Percentiles rank a stretch among this genome's conserved stretches.
These are phyloP conservation scores for Pseudogymnoascus sp. DNA, from an alignment of 2,329 filamentous ascomycete genomes.

Conservation along the genomic window DNA sequence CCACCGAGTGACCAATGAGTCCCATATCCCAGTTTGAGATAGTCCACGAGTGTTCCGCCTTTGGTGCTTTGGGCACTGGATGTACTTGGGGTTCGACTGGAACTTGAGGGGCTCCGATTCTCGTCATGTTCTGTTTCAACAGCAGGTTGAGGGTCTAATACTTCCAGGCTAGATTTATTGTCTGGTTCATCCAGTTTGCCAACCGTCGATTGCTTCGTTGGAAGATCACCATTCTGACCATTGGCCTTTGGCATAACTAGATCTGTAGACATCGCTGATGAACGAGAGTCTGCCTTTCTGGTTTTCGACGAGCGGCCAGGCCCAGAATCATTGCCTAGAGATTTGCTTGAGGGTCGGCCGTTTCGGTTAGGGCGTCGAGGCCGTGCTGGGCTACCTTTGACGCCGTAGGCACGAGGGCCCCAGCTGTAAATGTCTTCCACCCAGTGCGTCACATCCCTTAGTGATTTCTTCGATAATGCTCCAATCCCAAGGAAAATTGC, in stretches of 20 bases:
- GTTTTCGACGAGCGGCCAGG: conserved; percentile 18
- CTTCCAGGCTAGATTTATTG: not conserved
- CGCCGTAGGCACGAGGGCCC: conserved; percentile 77
- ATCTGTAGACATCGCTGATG: not conserved
- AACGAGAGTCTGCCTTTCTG: not conserved
- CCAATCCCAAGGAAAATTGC: conserved; percentile 79
- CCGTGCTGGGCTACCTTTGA: conserved; percentile 69
- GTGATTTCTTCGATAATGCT: conserved; percentile 59
- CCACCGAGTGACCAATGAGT: conserved; percentile 53
- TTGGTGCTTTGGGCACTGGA: not conserved
- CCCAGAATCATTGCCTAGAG: conserved; percentile 23
- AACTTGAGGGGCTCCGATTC: conserved; percentile 12
- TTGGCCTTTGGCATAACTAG: not conserved
- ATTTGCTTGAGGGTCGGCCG: not conserved
- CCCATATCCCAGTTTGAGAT: conserved; percentile 59
- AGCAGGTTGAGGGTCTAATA: not conserved
- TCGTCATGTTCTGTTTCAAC: not conserved
- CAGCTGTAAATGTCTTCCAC: conserved; percentile 80
- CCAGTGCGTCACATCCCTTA: conserved; percentile 73
- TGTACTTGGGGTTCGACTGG: conserved; percentile 10
- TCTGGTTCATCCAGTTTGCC: not conserved
- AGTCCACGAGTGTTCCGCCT: conserved; percentile 46
- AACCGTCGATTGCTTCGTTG: not conserved
- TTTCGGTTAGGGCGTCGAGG: conserved; percentile 34
- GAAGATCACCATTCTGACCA: not conserved